Evolutionary conservation across 345 rosid genomes (phyloP), one percentile per base, ranked within the genome.

Genomic region (Mangifera indica): DNA sequence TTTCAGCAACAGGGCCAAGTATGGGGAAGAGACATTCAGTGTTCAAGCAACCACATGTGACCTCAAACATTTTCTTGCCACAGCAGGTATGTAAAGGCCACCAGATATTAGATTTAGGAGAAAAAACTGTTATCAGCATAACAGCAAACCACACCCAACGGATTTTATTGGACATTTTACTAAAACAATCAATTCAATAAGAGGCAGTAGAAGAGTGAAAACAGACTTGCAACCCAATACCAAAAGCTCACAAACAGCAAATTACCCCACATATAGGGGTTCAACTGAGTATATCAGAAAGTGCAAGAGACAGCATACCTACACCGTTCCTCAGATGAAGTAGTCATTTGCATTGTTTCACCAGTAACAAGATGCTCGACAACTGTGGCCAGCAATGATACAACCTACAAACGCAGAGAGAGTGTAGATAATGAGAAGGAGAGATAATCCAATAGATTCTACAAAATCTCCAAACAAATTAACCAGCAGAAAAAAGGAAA

Each of bases 341-440:
- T 79, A 60, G 85, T 91, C 96, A 91, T 92, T 79, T 91, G 98
- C 98, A 95, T 95, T 74, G 93, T 91, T 91, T 95, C 99, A 67
- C 97, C 99, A 0, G 91, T 92, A 76, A 91, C 97, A 71, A 95
- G 91, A 88, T 95, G 89, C 79, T 91, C 94, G 66, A 92, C 93
- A 63, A 83, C 94, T 14, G 88, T 92, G 58, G 99, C 98, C 59
- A 95, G 46, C 76, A 95, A 82, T 0, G 93, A 79, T 58, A 91
- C 91, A 76, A 95, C 97, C 97, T 95, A 74, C 67, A 84, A 37
- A 20, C 60, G 37, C 46, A 63, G 20, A 34, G 18, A 4, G 54
- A 46, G 46, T 29, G 32, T 3, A 29, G 32, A 29, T 29, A 55
- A 70, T 44, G 60, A 73, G 11, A 42, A 32, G 49, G 66, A 55